Evolutionary conservation across 2,329 filamentous ascomycete genomes (phyloP), one percentile per base, ranked within the genome.

Genomic region (Plectosphaerella cucumerina): DNA sequence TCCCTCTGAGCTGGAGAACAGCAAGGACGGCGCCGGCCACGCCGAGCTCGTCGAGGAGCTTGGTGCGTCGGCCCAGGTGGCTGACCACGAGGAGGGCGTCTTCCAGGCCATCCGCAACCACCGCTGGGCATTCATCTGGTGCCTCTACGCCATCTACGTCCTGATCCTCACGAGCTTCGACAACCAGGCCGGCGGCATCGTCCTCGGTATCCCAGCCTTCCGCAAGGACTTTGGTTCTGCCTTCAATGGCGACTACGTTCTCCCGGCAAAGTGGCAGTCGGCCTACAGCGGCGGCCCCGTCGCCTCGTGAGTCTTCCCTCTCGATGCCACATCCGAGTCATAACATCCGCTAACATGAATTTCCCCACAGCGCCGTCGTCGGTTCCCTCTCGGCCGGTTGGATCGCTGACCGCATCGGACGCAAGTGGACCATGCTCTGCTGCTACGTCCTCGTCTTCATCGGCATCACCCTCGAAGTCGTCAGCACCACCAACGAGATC

Each of bases 181-280:
- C 54, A 71, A 70, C 50, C 68, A 72, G 51, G 71, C 70, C 22
- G 58, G 65, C 4, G 70, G 70, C 6, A 69, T 60, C 46, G 66
- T 73, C 18, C 65, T 74, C 44, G 65, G 70, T 18, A 70, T 76
- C 12, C 72, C 71, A 2, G 51, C 69, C 50, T 75, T 75, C 54
- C 64, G 71, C 46, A 64, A 75, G 51, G 71, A 75, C 53, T 76
- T 76, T 57, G 72, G 72, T 0, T 55, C 62, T 31, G 48, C 56
- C 10, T 70, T 62, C 45, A 63, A 65, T 1, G 67, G 62, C 4
- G 58, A 59, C 50, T 74, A 69, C 59, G 70, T 73, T 5, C 60
- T 75, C 8, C 58, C 67, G 11, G 67, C 70, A 5, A 65, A 68
- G 14, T 76, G 73, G 73, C 71, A 76, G 55, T 65, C 63, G 17